Evolutionary conservation across 768 basidiomycete species (phyloP), one percentile per base, ranked within the genome.

Genomic region (Collybia nuda): DNA sequence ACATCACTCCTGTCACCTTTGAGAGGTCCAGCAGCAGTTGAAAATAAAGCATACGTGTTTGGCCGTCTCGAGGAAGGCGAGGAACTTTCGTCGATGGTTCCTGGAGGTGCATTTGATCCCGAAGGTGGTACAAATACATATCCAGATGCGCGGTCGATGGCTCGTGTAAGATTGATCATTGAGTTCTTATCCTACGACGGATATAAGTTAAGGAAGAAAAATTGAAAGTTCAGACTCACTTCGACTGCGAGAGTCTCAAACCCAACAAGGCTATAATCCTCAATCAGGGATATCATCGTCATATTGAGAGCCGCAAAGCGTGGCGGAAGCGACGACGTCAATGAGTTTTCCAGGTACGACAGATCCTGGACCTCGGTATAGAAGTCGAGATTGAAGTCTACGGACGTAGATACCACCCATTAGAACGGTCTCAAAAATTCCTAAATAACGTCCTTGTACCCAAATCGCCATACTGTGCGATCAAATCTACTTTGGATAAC

Each of bases 301-400:
- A 88, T 84, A 65, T 98, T 98, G 40, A 99, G 70, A 6, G 85
- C 84, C 0, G 79, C 72, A 59, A 84, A 97, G 35, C 85, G 84
- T 1, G 86, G 83, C 1, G 79, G 69, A 3, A 71, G 59, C 0
- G 88, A 79, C 1, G 82, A 63, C 0, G 82, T 75, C 14, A 98
- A 80, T 0, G 82, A 72, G 54, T 86, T 86, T 56, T 91, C 83
- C 18, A 99, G 81, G 65, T 98, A 87, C 1, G 88, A 86, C 0
- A 99, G 77, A 63, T 99, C 96, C 67, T 97, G 94, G 0, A 97
- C 97, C 69, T 99, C 94, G 37, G 97, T 98, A 67, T 98, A 98
- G 67, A 90, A 99, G 56, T 93, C 91, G 23, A 99, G 85, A 62
- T 96, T 97, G 75, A 99, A 98, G 39, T 96, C 96, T 97, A 58